Conservation (phyloP, 495 filamentous ascomycete genomes). For the Penicillium roqueforti region DNA sequence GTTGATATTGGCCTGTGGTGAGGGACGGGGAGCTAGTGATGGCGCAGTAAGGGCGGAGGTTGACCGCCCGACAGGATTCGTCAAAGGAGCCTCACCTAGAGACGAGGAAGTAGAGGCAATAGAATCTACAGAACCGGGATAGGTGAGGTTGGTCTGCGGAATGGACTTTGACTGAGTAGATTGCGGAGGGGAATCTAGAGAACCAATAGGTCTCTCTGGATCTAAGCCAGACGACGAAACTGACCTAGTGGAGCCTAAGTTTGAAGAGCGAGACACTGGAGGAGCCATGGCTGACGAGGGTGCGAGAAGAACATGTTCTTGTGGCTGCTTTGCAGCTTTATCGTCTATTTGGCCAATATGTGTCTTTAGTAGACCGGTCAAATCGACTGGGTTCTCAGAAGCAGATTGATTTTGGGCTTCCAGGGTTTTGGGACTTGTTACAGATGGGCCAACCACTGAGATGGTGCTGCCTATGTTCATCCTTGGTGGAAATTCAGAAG, state of each 20-base stretch:
- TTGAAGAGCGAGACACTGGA: not conserved
- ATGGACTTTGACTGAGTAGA: not conserved
- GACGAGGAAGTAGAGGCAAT: not conserved
- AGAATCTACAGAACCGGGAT: not conserved
- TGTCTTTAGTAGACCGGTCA: not conserved
- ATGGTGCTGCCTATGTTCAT: constrained; percentile 3
- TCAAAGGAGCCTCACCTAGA: not conserved
- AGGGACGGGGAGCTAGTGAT: not conserved
- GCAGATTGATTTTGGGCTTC: not conserved
- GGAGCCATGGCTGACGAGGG: not conserved
- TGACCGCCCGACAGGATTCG: not conserved
- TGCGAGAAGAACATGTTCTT: not conserved
- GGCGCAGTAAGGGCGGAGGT: not conserved
- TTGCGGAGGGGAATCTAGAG: not conserved
- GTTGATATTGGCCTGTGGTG: not conserved
- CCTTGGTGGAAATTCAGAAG: constrained; percentile 27
- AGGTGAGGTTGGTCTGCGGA: not conserved
- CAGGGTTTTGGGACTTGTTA: not conserved
- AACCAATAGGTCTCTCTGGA: not conserved
- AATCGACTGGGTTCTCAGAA: not conserved
- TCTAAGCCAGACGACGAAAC: not conserved
- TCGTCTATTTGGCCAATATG: not conserved
- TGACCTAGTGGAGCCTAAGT: not conserved
- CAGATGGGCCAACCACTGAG: not conserved
- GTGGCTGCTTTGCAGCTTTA: not conserved